Base-by-base conservation (phyloP, 2,329 filamentous ascomycete genomes). In the Fusarium oxysporum region DNA sequence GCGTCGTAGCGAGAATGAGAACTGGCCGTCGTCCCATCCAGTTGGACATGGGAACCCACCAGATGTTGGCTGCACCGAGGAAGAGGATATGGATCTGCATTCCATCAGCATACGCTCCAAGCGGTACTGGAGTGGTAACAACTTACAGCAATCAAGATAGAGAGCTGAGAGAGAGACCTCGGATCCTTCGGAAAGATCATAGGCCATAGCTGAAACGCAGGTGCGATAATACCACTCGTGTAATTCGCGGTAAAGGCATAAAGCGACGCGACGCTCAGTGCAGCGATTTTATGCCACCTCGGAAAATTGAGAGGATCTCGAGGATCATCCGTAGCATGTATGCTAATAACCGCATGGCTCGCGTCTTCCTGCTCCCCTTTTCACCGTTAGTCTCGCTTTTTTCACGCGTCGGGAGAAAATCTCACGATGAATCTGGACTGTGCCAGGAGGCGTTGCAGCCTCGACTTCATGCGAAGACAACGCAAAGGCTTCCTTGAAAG, bases 31-130 rank as follows among this genome's bases (percentile, higher is more conserved):
- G 75, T 3, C 82, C 82, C 32, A 79, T 69, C 30, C 79, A 76
- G 45, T 83, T 83, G 0, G 82, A 78, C 50, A 83, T 33, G 1
- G 82, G 82, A 2, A 83, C 82, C 77, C 81, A 82, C 53, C 78
- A 75, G 17, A 83, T 77, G 13, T 83, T 83, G 0, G 77, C 75
- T 0, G 78, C 77, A 0, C 82, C 82, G 1, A 83, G 61, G 3
- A 82, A 71, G 0, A 83, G 64, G 1, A 82, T 65, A n/a, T 81
- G 78, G 10, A 81, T 73, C 81, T 83, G 19, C 0, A 4, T 44
- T 4, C 3, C 3, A 8, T 68, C 25, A 25, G 25, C 25, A 25
- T 25, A 25, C 25, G 25, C 25, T 25, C 25, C 25, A 25, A 25
- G 25, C 25, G 25, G 25, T 25, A 25, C 5, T 25, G 25, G 25